Conservation (phyloP, 495 filamentous ascomycete genomes). For the Bacidia gigantensis region DNA sequence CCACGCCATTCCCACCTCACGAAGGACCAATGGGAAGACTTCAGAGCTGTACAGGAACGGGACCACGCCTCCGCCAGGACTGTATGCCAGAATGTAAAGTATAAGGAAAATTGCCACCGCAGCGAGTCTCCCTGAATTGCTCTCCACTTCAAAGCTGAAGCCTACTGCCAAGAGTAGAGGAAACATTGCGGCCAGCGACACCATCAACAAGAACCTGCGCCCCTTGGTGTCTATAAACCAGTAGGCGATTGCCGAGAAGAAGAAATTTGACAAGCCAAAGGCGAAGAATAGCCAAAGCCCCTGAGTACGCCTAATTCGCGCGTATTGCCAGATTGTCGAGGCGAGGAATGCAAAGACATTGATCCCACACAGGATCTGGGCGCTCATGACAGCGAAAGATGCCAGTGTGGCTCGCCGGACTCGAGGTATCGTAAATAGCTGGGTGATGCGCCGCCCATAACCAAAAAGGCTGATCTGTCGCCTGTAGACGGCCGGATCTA, state of each 20-base stretch:
- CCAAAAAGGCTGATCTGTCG: conserved; percentile 4
- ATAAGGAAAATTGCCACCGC: conserved; percentile 4
- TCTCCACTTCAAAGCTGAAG: conserved; percentile 11
- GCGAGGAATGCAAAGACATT: conserved; percentile 13
- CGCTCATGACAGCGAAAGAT: conserved; percentile 8
- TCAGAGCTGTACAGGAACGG: conserved; percentile 11
- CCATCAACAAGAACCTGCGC: conserved; percentile 20
- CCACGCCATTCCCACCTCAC: conserved; percentile 18
- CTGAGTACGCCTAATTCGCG: background rate
- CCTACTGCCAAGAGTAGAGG: conserved; percentile 13
- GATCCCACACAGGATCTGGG: conserved; percentile 8
- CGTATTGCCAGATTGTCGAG: conserved; percentile 1
- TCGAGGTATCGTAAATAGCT: conserved; percentile 12
- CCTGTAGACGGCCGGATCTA: conserved; percentile 14
- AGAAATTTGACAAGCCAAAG: conserved; percentile 19
- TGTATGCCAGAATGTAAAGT: conserved; percentile 8
- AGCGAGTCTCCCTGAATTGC: background rate
- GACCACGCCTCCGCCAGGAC: conserved; percentile 8
- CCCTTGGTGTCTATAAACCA: conserved; percentile 19
- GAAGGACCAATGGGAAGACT: conserved; percentile 8
- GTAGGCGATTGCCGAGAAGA: conserved; percentile 20
- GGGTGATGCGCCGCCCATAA: conserved; percentile 10
- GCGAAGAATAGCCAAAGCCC: conserved; percentile 15
- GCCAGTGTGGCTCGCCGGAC: conserved; percentile 9
- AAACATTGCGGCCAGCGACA: conserved; percentile 19